Conservation (phyloP, 148 eudicot genomes). For the Fagopyrum esculentum region DNA sequence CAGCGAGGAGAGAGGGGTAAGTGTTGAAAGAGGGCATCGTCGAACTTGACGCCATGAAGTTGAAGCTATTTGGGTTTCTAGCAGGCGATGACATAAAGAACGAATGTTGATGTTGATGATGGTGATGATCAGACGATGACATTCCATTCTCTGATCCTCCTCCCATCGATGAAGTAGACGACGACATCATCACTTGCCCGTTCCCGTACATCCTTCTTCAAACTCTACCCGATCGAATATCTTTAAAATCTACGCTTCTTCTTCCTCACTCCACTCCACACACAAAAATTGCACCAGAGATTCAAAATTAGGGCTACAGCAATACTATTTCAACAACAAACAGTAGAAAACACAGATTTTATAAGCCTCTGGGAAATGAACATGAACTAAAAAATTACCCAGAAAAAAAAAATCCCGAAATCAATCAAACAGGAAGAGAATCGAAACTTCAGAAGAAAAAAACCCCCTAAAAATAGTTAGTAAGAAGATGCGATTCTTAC, state of each 20-base stretch:
- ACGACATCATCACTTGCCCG: constrained; percentile 15
- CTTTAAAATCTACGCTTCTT: no score
- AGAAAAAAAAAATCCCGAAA: background rate
- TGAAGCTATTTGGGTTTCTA: constrained; percentile 13
- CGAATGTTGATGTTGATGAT: background rate
- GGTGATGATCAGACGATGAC: constrained; percentile 9
- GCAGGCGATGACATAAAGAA: constrained; percentile 9
- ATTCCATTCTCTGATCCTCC: background rate
- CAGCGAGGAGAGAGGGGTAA: constrained; percentile 10
- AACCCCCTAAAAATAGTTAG: background rate
- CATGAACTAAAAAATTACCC: background rate
- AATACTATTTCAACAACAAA: background rate
- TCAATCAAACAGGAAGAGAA: background rate
- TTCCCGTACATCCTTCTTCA: constrained; percentile 10
- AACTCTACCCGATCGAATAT: background rate
- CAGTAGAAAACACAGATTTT: background rate
- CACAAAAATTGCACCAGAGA: background rate
- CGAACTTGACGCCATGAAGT: constrained; percentile 6
- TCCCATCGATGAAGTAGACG: constrained; percentile 6
- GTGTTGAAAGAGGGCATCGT: constrained; percentile 1
- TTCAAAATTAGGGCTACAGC: constrained; percentile 1
- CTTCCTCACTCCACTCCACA: background rate
- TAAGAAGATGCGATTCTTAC: background rate
- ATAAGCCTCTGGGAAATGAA: background rate
- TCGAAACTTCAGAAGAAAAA: background rate